Percentiles rank a stretch among this genome's conserved stretches.
Evolutionary conservation across 257 asterid genomes (phyloP).

Genomic region (Solanum ossicruentum): DNA sequence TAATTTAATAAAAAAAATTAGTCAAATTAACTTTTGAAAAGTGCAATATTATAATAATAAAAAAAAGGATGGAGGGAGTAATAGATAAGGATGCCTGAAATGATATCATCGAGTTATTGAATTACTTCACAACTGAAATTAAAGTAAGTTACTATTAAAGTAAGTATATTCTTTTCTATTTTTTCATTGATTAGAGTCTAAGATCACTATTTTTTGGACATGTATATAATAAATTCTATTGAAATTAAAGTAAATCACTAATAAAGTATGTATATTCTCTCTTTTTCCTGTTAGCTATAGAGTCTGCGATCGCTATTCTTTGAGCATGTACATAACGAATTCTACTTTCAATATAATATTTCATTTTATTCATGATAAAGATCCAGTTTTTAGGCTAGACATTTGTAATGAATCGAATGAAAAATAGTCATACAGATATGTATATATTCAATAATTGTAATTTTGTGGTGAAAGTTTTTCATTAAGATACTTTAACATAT

Average conservation of each 20-base stretch:
- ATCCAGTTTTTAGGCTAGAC: not conserved
- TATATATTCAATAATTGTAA: not conserved
- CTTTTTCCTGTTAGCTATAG: too few relatives aligned
- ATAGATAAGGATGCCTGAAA: not conserved
- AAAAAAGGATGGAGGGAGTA: not conserved
- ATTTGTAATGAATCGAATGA: not conserved
- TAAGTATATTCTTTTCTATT: not conserved
- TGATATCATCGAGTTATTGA: not conserved
- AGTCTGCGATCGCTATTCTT: not conserved
- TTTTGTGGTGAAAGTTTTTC: not conserved
- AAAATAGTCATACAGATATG: not conserved
- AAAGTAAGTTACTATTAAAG: not conserved
- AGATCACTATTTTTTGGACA: too few relatives aligned
- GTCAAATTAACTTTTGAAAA: too few relatives aligned
- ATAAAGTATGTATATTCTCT: not conserved
- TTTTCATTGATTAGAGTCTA: too few relatives aligned
- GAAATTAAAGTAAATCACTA: not conserved
- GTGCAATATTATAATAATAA: too few relatives aligned
- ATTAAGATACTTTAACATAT: not conserved
- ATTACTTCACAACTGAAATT: not conserved
- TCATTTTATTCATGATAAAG: not conserved
- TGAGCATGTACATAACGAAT: not conserved
- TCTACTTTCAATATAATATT: not conserved
- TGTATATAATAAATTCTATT: not conserved
- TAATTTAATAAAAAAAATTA: too few relatives aligned